phyloP scores from a whole-genome alignment of 306 rosid genomes.

The Geum urbanum region DNA sequence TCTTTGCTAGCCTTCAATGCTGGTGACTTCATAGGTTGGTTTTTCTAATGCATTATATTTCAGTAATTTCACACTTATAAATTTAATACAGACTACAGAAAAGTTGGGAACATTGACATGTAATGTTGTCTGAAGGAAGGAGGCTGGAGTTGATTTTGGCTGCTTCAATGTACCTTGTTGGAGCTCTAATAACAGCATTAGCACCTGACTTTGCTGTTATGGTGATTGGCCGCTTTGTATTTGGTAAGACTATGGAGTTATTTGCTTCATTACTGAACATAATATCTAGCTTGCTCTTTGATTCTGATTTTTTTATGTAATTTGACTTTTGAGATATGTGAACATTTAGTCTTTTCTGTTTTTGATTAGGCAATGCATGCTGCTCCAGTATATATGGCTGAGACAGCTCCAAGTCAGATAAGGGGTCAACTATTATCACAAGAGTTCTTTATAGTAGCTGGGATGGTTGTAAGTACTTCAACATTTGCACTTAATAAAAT shows the following conservation, averaged over 20 bases:
- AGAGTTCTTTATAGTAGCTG: conserved; percentile 88
- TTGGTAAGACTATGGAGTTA: conserved; percentile 45
- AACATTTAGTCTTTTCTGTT: conserved; percentile 23
- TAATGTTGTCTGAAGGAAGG: conserved; percentile 50
- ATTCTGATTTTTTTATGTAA: neutral
- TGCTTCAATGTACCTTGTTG: conserved; percentile 61
- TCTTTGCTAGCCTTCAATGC: conserved; percentile 72
- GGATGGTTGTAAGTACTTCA: conserved; percentile 80
- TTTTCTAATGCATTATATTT: conserved; percentile 5
- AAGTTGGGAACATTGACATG: conserved; percentile 20
- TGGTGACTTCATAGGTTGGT: conserved; percentile 82
- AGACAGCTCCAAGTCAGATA: conserved; percentile 75
- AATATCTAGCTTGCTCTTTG: neutral
- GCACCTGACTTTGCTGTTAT: conserved; percentile 70
- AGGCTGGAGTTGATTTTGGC: conserved; percentile 76
- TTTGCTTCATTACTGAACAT: neutral
- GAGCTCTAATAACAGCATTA: conserved; percentile 64
- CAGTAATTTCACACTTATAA: conserved; percentile 13
- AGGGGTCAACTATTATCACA: conserved; percentile 80
- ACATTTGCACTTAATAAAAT: conserved; percentile 4
- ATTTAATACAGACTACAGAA: conserved; percentile 14
- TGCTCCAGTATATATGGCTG: conserved; percentile 97
- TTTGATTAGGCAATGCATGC: conserved; percentile 88
- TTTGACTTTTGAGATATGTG: neutral
- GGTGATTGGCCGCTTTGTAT: conserved; percentile 69